phyloP scores from a whole-genome alignment of 352 stramenopile species.

The Pythium utonaiense region DNA sequence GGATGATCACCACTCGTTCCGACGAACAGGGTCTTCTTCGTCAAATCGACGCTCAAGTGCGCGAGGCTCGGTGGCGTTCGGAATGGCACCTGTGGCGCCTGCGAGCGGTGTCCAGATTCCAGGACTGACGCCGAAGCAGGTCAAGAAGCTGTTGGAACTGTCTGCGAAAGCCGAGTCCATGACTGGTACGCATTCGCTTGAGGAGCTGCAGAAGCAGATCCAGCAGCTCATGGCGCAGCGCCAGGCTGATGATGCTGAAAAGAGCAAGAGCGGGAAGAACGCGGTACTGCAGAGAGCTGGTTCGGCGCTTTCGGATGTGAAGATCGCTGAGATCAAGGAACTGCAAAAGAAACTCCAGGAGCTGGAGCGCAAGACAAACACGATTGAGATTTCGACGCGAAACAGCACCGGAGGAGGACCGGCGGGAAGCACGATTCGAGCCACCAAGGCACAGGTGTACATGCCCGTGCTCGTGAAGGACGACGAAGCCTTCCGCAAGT shows the following conservation, averaged over 20 bases:
- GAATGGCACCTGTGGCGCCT: not conserved
- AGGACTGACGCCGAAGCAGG: constrained; percentile 53
- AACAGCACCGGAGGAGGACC: constrained; percentile 10
- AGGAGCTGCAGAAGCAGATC: constrained; percentile 71
- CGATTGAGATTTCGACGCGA: constrained; percentile 33
- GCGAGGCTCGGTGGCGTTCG: constrained; percentile 20
- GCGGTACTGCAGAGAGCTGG: constrained; percentile 25
- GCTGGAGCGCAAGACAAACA: constrained; percentile 71
- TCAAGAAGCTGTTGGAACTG: constrained; percentile 67
- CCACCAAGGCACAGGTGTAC: constrained; percentile 38
- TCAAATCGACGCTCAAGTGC: constrained; percentile 6
- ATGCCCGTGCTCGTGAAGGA: constrained; percentile 63
- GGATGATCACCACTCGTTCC: constrained; percentile 30
- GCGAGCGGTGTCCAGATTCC: constrained; percentile 36
- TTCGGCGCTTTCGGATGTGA: constrained; percentile 38
- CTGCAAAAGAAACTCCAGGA: constrained; percentile 71
- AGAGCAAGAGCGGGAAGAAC: constrained; percentile 11
- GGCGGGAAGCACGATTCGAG: constrained; percentile 14
- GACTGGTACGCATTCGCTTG: constrained; percentile 42
- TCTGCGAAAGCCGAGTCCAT: constrained; percentile 52
- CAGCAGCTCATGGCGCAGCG: constrained; percentile 58
- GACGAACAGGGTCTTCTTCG: constrained; percentile 11
- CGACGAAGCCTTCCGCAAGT: constrained; percentile 67
- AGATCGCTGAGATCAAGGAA: constrained; percentile 72
- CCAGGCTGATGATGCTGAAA: constrained; percentile 20